These are phyloP conservation scores for Solanum chmielewskii DNA, from an alignment of 257 asterid species.

Conservation along the genomic window DNA sequence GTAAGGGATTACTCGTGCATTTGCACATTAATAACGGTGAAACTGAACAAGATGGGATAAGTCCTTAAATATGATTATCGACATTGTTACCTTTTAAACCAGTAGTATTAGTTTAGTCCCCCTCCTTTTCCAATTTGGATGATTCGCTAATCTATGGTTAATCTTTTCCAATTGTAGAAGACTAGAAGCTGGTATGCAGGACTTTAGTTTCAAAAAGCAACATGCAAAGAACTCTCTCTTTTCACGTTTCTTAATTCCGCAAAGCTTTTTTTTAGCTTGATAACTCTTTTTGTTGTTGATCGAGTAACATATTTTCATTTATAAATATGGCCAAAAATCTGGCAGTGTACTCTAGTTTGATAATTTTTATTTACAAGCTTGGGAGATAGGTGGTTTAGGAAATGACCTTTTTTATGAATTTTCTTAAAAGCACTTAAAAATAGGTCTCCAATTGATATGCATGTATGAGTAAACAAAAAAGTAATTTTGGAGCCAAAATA, in stretches of 20 bases:
- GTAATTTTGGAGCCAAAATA: not conserved
- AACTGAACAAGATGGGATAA: not conserved
- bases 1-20: not conserved
- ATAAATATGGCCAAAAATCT: not conserved
- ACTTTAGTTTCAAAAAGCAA: not conserved
- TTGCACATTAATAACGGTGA: not conserved
- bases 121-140: not conserved
- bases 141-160: not conserved
- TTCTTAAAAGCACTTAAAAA: not conserved
- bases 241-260: not conserved
- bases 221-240: not conserved
- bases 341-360: not conserved
- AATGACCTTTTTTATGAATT: not conserved
- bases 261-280: not conserved
- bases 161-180: not conserved
- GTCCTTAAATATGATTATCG: not conserved
- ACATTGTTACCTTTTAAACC: not conserved
- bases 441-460: not conserved
- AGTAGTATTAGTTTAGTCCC: not conserved
- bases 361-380: not conserved
- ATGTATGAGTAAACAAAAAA: not conserved
- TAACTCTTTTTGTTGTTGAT: not conserved
- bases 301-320: not conserved
- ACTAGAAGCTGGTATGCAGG: not conserved
- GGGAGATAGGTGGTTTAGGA: not conserved